Conservation (phyloP, 352 stramenopile genomes). For the Elongisporangium anandrum region DNA sequence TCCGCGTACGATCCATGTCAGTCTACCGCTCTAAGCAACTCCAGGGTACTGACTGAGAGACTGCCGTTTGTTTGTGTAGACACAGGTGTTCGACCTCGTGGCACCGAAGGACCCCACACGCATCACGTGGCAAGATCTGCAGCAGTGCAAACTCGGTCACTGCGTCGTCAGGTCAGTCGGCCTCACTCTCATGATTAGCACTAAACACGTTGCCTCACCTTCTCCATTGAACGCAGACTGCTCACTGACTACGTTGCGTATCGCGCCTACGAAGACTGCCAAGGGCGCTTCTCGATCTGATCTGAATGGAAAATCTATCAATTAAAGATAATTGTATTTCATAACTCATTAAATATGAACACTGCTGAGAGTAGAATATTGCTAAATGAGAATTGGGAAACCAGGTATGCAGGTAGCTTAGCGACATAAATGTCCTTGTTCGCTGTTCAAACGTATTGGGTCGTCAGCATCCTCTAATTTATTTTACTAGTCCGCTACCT, state of each 20-base stretch:
- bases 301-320: not conserved
- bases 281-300: slow-evolving; percentile 28
- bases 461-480: too few relatives aligned
- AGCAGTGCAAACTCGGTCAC: slow-evolving; percentile 44
- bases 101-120: slow-evolving; percentile 26
- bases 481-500: too few relatives aligned
- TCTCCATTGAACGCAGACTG: slow-evolving; percentile 16
- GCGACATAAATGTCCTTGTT: too few relatives aligned
- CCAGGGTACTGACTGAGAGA: slow-evolving; percentile 1
- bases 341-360: not conserved
- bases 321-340: slow-evolving; percentile 1
- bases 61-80: slow-evolving; percentile 17
- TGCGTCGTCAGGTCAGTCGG: slow-evolving; percentile 30
- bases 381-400: too few relatives aligned
- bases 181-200: too few relatives aligned
- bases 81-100: slow-evolving; percentile 59
- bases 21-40: slow-evolving; percentile 1
- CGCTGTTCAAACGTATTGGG: too few relatives aligned
- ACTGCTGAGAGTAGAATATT: too few relatives aligned
- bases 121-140: slow-evolving; percentile 60
- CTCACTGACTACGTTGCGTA: slow-evolving; percentile 61
- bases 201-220: not conserved
- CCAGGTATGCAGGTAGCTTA: too few relatives aligned
- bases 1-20: slow-evolving; percentile 18
- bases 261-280: slow-evolving; percentile 39